Evolutionary conservation across 148 eudicot genomes (phyloP), one percentile per base, ranked within the genome.

Genomic region (Persicaria maculosa): DNA sequence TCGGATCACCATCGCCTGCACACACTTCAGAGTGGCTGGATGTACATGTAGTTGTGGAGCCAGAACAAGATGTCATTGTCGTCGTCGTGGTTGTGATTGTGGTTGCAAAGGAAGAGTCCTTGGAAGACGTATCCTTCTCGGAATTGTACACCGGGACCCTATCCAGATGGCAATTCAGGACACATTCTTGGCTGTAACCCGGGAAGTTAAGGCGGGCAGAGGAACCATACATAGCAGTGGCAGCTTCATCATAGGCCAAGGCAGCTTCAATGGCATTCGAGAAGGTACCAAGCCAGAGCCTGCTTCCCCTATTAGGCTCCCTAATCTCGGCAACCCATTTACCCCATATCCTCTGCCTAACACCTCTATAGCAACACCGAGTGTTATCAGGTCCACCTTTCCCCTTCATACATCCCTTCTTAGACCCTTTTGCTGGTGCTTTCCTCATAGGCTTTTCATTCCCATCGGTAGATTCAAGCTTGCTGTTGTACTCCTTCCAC

Each of bases 261-360:
- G 98, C 98, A 72, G 98, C 98, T 72, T 93, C 91, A 19, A 84
- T 0, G 0, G 94, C 98, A 9, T 85, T 89, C 0, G 86, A 81
- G 74, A 85, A 93, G 15, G 98, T 93, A 17, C 98, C 98, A 20
- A 93, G 83, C 98, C 98, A 93, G 0, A 93, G 81, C 82, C 98
- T 88, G 14, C 68, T 84, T 36, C 97, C 95, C 19, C 92, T 80
- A 43, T 88, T 90, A 0, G 98, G 96, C 77, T 88, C 88, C 46
- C 98, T 75, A 67, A 93, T 91, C 79, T 93, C 98, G 3, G 97
- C 91, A 57, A 93, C 98, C 98, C 98, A 93, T 84, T 89, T 93
- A 4, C 98, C 98, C 98, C 97, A 93, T 43, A 87, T 88, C 74
- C 98, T 85, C 74, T 93, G 98, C 74, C 98, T 84, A 45, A 93